Conservation (phyloP, 345 rosid species). For the Eucalyptus sp. region DNA sequence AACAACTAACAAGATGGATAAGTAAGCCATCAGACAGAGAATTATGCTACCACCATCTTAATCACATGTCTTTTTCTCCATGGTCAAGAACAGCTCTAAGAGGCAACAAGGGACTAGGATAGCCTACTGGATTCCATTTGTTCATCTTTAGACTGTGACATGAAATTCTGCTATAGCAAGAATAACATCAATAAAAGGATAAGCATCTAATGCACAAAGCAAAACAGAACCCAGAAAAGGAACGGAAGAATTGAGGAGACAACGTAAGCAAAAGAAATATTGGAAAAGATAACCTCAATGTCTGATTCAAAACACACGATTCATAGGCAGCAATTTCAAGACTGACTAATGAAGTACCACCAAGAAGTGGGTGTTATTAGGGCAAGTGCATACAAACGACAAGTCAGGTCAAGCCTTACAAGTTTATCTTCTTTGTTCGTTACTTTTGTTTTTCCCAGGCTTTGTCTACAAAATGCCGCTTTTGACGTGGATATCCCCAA, state of each 20-base stretch:
- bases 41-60: background rate
- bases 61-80: background rate
- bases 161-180: background rate
- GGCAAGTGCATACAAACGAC: background rate
- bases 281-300: background rate
- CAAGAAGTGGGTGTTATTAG: background rate
- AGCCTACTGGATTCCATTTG: background rate
- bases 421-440: background rate
- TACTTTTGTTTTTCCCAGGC: background rate
- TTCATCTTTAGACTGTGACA: background rate
- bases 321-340: background rate
- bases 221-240: background rate
- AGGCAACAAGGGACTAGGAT: background rate
- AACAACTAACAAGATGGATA: background rate
- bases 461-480: background rate
- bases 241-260: background rate
- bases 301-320: background rate
- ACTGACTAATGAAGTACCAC: background rate
- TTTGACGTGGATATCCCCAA: background rate
- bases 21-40: background rate
- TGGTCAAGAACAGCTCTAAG: background rate
- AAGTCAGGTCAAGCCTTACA: background rate
- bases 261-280: background rate
- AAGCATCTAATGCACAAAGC: background rate
- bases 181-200: background rate